These are phyloP conservation scores for Telfairia occidentalis DNA, from an alignment of 331 rosid genomes.

Conservation along the genomic window DNA sequence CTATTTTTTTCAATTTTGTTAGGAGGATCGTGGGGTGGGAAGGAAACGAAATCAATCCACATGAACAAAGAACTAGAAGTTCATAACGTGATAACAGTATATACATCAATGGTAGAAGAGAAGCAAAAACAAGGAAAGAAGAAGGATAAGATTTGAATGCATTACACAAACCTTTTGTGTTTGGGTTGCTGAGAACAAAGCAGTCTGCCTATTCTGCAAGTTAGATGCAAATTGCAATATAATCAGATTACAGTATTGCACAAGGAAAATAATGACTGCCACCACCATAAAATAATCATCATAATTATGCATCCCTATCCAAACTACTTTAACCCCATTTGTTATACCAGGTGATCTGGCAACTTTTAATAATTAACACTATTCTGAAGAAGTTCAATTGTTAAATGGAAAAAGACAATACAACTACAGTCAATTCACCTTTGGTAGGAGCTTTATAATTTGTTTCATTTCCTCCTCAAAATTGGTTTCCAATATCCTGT, in stretches of 20 bases:
- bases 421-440: constrained; percentile 31
- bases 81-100: background rate
- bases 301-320: background rate
- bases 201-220: constrained; percentile 82
- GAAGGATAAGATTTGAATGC: background rate
- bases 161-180: constrained; percentile 64
- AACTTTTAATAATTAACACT: background rate
- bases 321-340: background rate
- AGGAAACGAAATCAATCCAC: background rate
- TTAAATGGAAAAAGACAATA: background rate
- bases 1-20: constrained; percentile 25
- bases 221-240: constrained; percentile 18
- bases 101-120: background rate
- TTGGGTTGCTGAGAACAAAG: constrained; percentile 90
- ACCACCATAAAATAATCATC: background rate
- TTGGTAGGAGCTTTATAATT: constrained; percentile 71
- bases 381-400: background rate
- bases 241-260: background rate
- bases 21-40: background rate
- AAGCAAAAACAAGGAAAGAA: background rate
- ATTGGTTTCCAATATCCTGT: constrained; percentile 84
- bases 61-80: background rate
- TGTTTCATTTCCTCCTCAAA: constrained; percentile 97
- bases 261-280: background rate
- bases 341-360: background rate